These are phyloP conservation scores for Atractiella rhizophila DNA, from an alignment of 768 basidiomycete genomes.

Conservation along the genomic window DNA sequence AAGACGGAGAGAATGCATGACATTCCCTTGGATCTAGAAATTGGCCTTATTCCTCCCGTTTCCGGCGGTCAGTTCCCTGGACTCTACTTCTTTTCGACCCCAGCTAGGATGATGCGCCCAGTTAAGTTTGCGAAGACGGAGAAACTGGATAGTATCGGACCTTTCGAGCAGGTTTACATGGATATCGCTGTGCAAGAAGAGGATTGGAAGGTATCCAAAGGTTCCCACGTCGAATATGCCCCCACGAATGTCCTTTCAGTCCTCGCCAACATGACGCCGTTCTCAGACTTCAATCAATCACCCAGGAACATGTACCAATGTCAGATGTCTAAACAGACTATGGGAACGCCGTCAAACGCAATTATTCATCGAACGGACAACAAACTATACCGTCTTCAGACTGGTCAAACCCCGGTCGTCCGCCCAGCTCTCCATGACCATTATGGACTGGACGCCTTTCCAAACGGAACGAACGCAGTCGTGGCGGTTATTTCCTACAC, in stretches of 20 bases:
- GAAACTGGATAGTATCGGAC: slow-evolving; percentile 63
- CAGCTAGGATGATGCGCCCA: slow-evolving; percentile 89
- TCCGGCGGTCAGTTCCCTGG: slow-evolving; percentile 94
- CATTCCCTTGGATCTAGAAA: slow-evolving; percentile 78
- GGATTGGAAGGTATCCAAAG: slow-evolving; percentile 50
- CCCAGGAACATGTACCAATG: slow-evolving; percentile 29
- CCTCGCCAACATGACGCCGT: slow-evolving; percentile 88
- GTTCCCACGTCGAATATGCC: slow-evolving; percentile 60
- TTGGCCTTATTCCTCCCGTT: slow-evolving; percentile 65
- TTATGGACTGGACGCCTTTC: slow-evolving; percentile 96
- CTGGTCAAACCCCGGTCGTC: slow-evolving; percentile 80
- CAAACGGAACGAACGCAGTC: slow-evolving; percentile 89
- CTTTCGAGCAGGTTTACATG: slow-evolving; percentile 99
- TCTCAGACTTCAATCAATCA: slow-evolving; percentile 95
- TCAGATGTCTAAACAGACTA: slow-evolving; percentile 98
- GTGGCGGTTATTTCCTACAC: slow-evolving; percentile 99
- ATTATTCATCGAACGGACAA: slow-evolving; percentile 84
- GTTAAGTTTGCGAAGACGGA: slow-evolving; percentile 75
- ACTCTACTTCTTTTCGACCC: slow-evolving; percentile 64
- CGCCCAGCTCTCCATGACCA: slow-evolving; percentile 72
- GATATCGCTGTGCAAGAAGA: slow-evolving; percentile 76
- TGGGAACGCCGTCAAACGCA: slow-evolving; percentile 92
- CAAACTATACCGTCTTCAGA: slow-evolving; percentile 87
- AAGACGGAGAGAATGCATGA: slow-evolving; percentile 67
- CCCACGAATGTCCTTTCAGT: slow-evolving; percentile 92